Evolutionary conservation across 2,329 filamentous ascomycete genomes (phyloP), one percentile per base, ranked within the genome.

Genomic region (Penicillium sp.): DNA sequence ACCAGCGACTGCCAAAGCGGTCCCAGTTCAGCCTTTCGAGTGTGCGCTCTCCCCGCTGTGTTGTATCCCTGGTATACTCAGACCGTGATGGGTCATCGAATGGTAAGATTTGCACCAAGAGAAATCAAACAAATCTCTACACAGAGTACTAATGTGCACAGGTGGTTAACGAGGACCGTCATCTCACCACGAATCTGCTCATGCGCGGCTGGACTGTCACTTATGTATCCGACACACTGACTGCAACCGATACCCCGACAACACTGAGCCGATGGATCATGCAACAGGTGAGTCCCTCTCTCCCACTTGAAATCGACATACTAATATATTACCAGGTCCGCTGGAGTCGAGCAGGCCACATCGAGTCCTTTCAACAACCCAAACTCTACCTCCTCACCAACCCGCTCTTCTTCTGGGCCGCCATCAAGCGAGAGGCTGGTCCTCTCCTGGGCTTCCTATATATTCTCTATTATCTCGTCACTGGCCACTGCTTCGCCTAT

Each of bases 51-150:
- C 7, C 57, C 60, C n/a, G 55, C 61, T 1, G 57, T 69, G 6
- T 44, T 72, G 15, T 54, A 70, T 23, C 52, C 56, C 2, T 72
- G 69, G 69, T 72, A 71, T 42, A 68, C 63, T 3, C 68, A 72
- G 53, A 68, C 56, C 0, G 61, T 67, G 0, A 48, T 66, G n/a
- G 68, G 68, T 1, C 59, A 66, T 46, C 63, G 61, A 32, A 70
- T 69, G 54, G 58, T 65, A 8, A 27, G 25, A 27, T 5, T 18
- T 27, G 25, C 25, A 27, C 25, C 25, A 23, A 18, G 15, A 18
- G 15, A 18, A 18, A 18, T 18, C 15, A 18, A 18, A 18, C 15
- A 18, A 18, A 18, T 18, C 15, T 18, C 15, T 18, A 23, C 20
- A 18, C 4, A 23, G 4, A 3, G 20, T 27, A 27, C 25, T 27